These are phyloP conservation scores for Tirmania nivea DNA, from an alignment of 495 filamentous ascomycete genomes.

Conservation along the genomic window DNA sequence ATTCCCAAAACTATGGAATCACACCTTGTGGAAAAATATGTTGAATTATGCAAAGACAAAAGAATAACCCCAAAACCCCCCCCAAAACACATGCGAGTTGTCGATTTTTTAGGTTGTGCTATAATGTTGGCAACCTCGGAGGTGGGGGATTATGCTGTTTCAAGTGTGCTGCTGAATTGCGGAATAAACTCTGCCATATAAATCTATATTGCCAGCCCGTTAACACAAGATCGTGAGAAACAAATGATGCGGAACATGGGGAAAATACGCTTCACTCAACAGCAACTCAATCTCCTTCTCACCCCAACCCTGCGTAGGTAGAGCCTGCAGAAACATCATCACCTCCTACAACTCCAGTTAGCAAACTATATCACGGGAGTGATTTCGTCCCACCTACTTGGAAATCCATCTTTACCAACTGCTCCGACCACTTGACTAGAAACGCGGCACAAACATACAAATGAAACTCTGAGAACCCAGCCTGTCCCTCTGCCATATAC, in stretches of 20 bases:
- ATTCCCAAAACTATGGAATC: too few species aligned
- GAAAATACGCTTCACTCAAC: slow-evolving; percentile 52
- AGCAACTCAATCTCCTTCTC: slow-evolving; percentile 95
- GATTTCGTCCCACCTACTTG: slow-evolving; percentile 25
- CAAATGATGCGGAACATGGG: neutral
- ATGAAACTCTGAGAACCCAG: slow-evolving; percentile 88
- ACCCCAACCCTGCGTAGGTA: slow-evolving; percentile 88
- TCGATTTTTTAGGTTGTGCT: neutral
- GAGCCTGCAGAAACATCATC: slow-evolving; percentile 96
- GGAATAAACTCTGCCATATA: slow-evolving; percentile 18
- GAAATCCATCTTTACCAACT: slow-evolving; percentile 92
- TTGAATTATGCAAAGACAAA: neutral
- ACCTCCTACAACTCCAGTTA: slow-evolving; percentile 39
- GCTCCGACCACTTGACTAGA: slow-evolving; percentile 94
- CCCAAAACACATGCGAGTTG: neutral
- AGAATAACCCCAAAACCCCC: neutral
- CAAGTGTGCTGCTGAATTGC: slow-evolving; percentile 16
- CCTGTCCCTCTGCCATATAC: slow-evolving; percentile 89
- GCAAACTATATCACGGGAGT: neutral
- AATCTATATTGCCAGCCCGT: slow-evolving; percentile 4
- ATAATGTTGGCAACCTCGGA: neutral
- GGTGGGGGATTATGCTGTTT: slow-evolving; percentile 4
- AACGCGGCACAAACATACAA: slow-evolving; percentile 97
- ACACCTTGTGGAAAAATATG: too few species aligned
- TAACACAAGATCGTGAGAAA: neutral